Conservation (phyloP, 371 early-diverging fungal genomes). For the Chytridium lagenaria region DNA sequence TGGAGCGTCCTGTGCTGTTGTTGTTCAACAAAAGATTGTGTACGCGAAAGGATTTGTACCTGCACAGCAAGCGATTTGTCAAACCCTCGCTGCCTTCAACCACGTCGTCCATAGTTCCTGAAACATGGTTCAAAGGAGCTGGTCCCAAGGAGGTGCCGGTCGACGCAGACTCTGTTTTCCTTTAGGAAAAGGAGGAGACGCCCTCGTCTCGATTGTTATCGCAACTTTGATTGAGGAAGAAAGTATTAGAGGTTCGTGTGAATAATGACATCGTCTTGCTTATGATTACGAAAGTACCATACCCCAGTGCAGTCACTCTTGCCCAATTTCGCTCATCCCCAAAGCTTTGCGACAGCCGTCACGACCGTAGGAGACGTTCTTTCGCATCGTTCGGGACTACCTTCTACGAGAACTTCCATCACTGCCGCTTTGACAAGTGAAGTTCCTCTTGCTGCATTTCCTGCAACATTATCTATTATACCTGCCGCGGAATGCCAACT, state of each 20-base stretch:
- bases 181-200: neutral
- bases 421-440: neutral
- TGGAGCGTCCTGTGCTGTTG: conserved; percentile 8
- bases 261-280: neutral
- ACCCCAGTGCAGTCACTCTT: conserved; percentile 6
- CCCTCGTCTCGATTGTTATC: neutral
- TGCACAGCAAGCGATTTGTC: neutral
- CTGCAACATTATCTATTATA: neutral
- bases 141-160: conserved; percentile 1
- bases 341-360: neutral
- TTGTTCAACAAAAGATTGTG: conserved; percentile 11
- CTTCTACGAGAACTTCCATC: conserved; percentile 12
- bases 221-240: conserved; percentile 13
- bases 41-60: conserved; percentile 18
- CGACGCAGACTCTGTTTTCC: conserved; percentile 8
- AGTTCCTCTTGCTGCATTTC: neutral
- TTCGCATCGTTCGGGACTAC: conserved; percentile 13
- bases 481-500: conserved; percentile 2
- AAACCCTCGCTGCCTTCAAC: too few species aligned
- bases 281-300: conserved; percentile 2
- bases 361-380: conserved; percentile 5
- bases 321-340: conserved; percentile 11
- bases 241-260: neutral
- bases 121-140: conserved; percentile 8
- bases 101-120: neutral